Evolutionary conservation across 2,329 filamentous ascomycete genomes (phyloP), one percentile per base, ranked within the genome.

Genomic region (Stagonosporopsis rhizophila): DNA sequence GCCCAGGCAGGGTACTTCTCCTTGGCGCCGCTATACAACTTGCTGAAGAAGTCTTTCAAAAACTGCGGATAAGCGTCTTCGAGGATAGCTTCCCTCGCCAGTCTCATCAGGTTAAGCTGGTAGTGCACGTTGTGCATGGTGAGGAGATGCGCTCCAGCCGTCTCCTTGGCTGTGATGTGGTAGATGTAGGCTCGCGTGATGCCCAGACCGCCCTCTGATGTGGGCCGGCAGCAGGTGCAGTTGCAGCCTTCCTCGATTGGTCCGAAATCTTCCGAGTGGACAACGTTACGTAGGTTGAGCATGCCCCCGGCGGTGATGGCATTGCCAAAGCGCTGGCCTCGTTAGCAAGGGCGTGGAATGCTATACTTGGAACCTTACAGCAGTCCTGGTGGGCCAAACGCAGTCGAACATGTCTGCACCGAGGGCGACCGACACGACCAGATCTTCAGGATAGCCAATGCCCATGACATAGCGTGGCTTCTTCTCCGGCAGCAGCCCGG

Each of bases 401-500:
- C 96, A 99, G 78, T 99, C 95, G 74, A 99, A 99, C 95, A 99
- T 99, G 78, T 99, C 95, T 44, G 95, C 95, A 3, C 95, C 95
- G 0, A 99, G 83, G 1, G 95, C 95, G 4, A 97, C 88, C 49
- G 92, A 96, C 35, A 99, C 93, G 2, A 99, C 86, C 52, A 99
- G 82, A 71, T 99, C 95, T 79, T 98, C 95, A 1, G 95, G 95
- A 75, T 97, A 99, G 12, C 95, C 92, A 65, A 99, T 95, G 17
- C 95, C 95, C 96, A 99, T 99, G 54, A 99, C 94, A 78, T 99
- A 99, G 74, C 95, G 85, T n/a, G 95, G 95, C 78, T 99, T 99
- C 59, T 90, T 81, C 55, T 94, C 89, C 0, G 96, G 96, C 17
- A 99, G 82, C 56, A 96, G 77, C 28, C 82, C 85, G 1, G 95